Base-by-base conservation (phyloP, 306 rosid genomes). In the Datisca glomerata region DNA sequence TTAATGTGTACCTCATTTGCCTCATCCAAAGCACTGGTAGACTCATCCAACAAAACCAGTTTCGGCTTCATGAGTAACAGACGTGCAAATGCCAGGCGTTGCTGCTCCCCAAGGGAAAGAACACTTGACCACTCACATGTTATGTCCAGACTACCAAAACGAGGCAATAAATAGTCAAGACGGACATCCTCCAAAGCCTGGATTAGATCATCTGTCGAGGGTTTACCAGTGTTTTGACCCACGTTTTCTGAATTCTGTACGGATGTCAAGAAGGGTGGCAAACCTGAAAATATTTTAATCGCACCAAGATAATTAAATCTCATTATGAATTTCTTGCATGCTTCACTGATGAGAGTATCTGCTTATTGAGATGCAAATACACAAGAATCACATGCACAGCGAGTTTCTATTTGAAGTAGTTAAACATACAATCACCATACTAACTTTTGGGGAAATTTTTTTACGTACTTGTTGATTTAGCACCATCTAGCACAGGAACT, bases 51-150 rank as follows among this genome's bases (percentile, higher is more conserved):
- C 4, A 89, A 77, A 55, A 71, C 81, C 65, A 89, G 57, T 55
- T 70, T 66, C 32, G 95, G 95, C 51, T 69, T 84, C 1, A 93
- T 68, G 59, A 89, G 95, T 57, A 89, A 63, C 24, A 89, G 70
- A 15, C 98, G 95, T 21, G 93, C 98, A 64, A 84, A 77, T 7
- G 98, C 96, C 29, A 89, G 80, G 60, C 98, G 98, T 39, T 89
- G 98, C 59, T 89, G 98, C 71, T 89, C 98, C 47, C 98, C 98
- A 3, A 89, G 73, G 31, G 98, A 89, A 31, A 89, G 85, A 67
- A 89, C 95, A 66, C 95, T 84, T 12, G 98, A 75, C 98, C 98
- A 89, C 59, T 84, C 98, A n/a, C 53, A 73, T 2, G 49, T 78
- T 51, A 75, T 65, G 64, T 84, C 98, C 63, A 84, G 56, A 61